Percentiles rank a stretch among this genome's conserved stretches.
Conservation (phyloP, 78 protist species). For the Mantamonas sphyraenae region DNA sequence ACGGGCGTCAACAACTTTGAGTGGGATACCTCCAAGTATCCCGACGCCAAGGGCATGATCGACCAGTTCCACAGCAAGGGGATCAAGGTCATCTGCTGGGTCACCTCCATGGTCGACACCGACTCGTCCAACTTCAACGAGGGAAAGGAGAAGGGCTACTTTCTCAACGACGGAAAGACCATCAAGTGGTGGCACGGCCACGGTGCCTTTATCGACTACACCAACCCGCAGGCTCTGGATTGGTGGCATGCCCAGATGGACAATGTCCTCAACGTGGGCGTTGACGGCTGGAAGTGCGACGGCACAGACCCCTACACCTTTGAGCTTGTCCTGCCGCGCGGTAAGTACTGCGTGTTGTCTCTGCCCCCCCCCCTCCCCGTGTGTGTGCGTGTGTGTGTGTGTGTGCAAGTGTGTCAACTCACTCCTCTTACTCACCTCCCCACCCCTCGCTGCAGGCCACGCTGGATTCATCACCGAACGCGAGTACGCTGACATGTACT, state of each 20-base stretch:
- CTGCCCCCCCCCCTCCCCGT: no score
- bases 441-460: no score
- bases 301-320: constrained; percentile 7
- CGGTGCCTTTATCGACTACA: neutral
- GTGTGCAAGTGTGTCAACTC: no score
- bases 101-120: neutral
- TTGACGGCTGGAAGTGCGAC: constrained; percentile 8
- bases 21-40: neutral
- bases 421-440: no score
- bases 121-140: constrained; percentile 2
- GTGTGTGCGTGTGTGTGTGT: no score
- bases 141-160: neutral
- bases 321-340: neutral
- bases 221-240: constrained; percentile 1
- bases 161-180: neutral
- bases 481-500: neutral
- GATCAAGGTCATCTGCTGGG: constrained; percentile 10
- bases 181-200: constrained; percentile 17
- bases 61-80: neutral
- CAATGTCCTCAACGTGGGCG: neutral
- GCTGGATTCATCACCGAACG: neutral
- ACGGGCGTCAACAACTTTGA: constrained; percentile 7
- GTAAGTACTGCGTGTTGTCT: neutral
- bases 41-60: neutral
- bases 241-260: constrained; percentile 14